Evolutionary conservation across 305 asterid species (phyloP).

Genomic region (Fraxinus ornus): DNA sequence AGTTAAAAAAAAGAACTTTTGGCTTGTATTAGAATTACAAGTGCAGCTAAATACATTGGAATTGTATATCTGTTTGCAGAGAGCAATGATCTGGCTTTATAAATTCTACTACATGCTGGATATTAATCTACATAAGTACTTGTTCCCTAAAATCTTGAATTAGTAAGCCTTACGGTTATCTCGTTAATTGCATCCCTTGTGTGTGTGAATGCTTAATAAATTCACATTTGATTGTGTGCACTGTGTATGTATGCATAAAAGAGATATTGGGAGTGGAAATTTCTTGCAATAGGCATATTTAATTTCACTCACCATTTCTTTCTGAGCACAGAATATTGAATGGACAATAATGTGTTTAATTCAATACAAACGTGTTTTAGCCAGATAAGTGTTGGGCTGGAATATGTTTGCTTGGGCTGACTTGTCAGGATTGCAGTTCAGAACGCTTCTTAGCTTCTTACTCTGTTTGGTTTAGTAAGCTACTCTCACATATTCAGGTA

Average conservation of each 20-base stretch:
- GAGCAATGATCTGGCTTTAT: neutral
- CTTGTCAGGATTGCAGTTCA: constrained; percentile 76
- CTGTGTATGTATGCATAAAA: neutral
- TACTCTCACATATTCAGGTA: constrained; percentile 70
- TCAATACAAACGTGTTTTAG: constrained; percentile 42
- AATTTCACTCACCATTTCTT: neutral
- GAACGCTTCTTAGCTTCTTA: constrained; percentile 76
- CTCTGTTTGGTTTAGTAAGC: constrained; percentile 60
- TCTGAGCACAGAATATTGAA: neutral
- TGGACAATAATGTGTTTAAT: constrained; percentile 19
- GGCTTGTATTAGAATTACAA: neutral
- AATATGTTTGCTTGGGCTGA: constrained; percentile 83
- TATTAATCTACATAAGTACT: neutral
- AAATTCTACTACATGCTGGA: neutral
- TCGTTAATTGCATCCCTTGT: neutral
- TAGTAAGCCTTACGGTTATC: neutral
- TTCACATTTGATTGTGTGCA: neutral
- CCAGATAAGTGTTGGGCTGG: constrained; percentile 90
- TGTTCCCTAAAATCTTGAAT: neutral
- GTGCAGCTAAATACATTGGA: neutral
- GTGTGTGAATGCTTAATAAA: neutral
- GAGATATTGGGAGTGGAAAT: neutral
- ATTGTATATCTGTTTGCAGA: neutral
- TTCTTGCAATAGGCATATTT: neutral
- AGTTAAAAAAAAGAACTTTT: neutral